Evolutionary conservation across 2,329 filamentous ascomycete genomes (phyloP).

Genomic region (Mariannaea sp.): DNA sequence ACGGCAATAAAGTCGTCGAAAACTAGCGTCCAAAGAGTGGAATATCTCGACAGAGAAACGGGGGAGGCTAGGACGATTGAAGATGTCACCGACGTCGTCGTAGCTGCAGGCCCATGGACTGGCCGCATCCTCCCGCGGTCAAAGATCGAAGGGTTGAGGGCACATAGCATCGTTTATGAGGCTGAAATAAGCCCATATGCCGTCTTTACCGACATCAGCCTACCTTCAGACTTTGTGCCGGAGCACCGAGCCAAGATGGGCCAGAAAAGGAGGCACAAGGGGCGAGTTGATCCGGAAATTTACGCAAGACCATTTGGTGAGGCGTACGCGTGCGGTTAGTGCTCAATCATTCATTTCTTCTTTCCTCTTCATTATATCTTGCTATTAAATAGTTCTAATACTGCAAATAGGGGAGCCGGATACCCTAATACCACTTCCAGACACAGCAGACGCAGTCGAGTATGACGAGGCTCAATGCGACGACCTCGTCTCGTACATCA

Average conservation of each 20-base stretch:
- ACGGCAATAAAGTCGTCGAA: constrained; percentile 65
- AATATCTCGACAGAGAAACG: constrained; percentile 57
- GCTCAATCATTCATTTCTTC: no score
- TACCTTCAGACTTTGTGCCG: constrained; percentile 68
- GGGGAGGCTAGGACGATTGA: constrained; percentile 44
- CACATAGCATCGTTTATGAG: constrained; percentile 69
- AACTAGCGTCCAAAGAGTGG: constrained; percentile 64
- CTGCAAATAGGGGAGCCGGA: constrained; percentile 71
- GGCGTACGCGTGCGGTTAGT: constrained; percentile 85
- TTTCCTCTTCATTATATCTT: background rate
- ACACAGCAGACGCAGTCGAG: constrained; percentile 74
- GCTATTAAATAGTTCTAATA: background rate
- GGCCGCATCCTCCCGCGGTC: constrained; percentile 60
- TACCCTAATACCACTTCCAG: constrained; percentile 72
- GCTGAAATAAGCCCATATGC: constrained; percentile 73
- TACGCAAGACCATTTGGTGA: constrained; percentile 89
- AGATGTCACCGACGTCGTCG: constrained; percentile 58
- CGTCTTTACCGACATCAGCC: constrained; percentile 83
- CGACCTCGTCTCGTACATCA: constrained; percentile 81
- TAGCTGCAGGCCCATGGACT: constrained; percentile 68
- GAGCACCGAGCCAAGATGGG: constrained; percentile 53
- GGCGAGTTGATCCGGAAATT: constrained; percentile 83
- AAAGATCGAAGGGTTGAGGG: constrained; percentile 62
- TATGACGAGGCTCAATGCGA: constrained; percentile 79
- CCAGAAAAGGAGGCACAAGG: constrained; percentile 59